These are phyloP conservation scores for Candida broadrunensis DNA, from an alignment of 805 yeast genomes.

Conservation along the genomic window DNA sequence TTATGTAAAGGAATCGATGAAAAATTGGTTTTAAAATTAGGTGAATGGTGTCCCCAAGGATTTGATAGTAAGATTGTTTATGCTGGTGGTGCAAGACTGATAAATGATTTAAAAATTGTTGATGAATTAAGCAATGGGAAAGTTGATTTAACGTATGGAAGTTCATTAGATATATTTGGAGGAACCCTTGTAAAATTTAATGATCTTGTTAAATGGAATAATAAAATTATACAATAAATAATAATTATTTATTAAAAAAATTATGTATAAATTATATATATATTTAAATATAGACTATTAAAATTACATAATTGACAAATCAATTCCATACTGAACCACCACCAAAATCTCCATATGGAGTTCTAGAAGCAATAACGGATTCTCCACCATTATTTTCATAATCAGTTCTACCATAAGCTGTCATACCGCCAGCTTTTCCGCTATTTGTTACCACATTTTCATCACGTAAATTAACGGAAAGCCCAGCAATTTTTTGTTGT, in stretches of 20 bases:
- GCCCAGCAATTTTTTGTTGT: slow-evolving; percentile 87
- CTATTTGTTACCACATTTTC: slow-evolving; percentile 38
- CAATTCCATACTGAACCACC: slow-evolving; percentile 31
- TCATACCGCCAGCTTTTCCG: slow-evolving; percentile 46
- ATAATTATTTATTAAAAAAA: too few relatives aligned
- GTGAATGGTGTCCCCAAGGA: slow-evolving; percentile 66
- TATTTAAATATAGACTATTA: slow-evolving; percentile 1
- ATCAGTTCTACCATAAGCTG: slow-evolving; percentile 42
- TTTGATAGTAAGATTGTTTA: slow-evolving; percentile 74
- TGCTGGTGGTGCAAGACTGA: slow-evolving; percentile 92
- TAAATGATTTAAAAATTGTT: slow-evolving; percentile 68
- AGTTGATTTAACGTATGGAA: slow-evolving; percentile 91
- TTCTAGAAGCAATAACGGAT: slow-evolving; percentile 22
- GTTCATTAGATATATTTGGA: slow-evolving; percentile 93
- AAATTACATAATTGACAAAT: neutral
- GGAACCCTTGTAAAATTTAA: slow-evolving; percentile 74
- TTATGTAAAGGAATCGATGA: slow-evolving; percentile 90
- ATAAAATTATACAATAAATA: slow-evolving; percentile 1
- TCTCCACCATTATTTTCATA: slow-evolving; percentile 26
- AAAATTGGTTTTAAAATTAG: slow-evolving; percentile 64
- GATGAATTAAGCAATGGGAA: slow-evolving; percentile 66
- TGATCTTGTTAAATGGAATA: slow-evolving; percentile 77
- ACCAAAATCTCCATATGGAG: slow-evolving; percentile 23
- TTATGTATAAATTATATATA: neutral
- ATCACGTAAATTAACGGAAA: slow-evolving; percentile 63